Evolutionary conservation across 768 basidiomycete species (phyloP).

Genomic region (Auriscalpium orientale): DNA sequence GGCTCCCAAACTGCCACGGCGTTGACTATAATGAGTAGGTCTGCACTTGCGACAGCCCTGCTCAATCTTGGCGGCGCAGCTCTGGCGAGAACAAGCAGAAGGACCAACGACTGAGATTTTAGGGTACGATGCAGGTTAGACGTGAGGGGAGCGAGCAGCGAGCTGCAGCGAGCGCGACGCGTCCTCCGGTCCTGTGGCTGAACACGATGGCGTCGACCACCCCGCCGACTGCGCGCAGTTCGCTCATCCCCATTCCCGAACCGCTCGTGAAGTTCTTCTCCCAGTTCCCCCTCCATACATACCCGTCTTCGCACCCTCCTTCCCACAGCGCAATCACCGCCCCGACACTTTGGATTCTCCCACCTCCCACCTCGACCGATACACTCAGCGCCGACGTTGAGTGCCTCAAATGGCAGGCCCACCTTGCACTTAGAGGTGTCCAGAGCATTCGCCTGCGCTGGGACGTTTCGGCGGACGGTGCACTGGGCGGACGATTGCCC

Average conservation of each 20-base stretch:
- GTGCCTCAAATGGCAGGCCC: constrained; percentile 88
- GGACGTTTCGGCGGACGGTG: constrained; percentile 65
- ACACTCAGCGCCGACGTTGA: constrained; percentile 71
- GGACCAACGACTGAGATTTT: no score
- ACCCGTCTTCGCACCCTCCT: constrained; percentile 10
- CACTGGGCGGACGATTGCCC: constrained; percentile 60
- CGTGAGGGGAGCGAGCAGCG: no score
- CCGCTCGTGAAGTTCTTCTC: constrained; percentile 13
- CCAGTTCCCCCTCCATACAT: constrained; percentile 17
- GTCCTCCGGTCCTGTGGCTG: no score
- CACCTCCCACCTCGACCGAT: constrained; percentile 27
- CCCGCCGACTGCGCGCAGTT: constrained; percentile 7
- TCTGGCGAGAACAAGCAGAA: no score
- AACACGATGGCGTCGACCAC: constrained; percentile 11
- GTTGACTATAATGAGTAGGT: no score
- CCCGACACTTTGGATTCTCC: constrained; percentile 62
- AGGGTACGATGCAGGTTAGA: no score
- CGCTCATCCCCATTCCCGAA: constrained; percentile 2
- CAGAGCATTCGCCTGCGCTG: constrained; percentile 47
- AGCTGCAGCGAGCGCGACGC: no score
- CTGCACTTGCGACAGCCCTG: no score
- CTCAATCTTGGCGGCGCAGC: no score
- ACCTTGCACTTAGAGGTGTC: constrained; percentile 61
- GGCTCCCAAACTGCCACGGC: no score
- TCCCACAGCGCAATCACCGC: constrained; percentile 15